A percentile compares a stretch with the other conserved stretches of the same genome.
These are phyloP conservation scores for Capsella rubella DNA, from an alignment of 441 rosid genomes.

Conservation along the genomic window DNA sequence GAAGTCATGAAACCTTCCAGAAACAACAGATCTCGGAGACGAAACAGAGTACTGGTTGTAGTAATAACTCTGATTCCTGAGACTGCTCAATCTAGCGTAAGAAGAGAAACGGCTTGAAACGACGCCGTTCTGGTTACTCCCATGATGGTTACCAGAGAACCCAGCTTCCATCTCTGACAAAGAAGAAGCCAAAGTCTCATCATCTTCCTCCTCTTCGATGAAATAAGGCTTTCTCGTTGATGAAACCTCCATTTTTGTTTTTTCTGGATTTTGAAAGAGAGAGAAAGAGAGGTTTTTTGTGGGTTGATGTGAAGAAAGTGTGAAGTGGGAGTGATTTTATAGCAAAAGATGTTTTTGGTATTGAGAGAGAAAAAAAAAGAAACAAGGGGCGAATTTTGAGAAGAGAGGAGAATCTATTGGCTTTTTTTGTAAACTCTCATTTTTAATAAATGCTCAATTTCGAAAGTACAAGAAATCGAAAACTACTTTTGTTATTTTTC, in stretches of 20 bases:
- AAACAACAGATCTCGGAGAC: conserved; percentile 45
- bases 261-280: neutral
- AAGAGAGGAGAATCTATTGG: conserved; percentile 35
- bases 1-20: conserved; percentile 47
- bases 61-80: conserved; percentile 33
- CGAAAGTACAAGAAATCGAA: conserved; percentile 36
- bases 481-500: conserved; percentile 36
- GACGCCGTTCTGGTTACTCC: conserved; percentile 21
- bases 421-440: conserved; percentile 22
- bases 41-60: conserved; percentile 39
- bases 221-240: conserved; percentile 36
- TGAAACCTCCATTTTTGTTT: conserved; percentile 39
- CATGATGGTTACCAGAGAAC: conserved; percentile 18
- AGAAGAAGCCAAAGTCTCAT: conserved; percentile 33
- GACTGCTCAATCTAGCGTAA: conserved; percentile 36
- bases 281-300: neutral
- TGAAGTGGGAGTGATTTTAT: conserved; percentile 39
- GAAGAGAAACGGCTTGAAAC: conserved; percentile 35
- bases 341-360: conserved; percentile 23
- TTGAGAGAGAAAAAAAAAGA: conserved; percentile 20
- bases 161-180: conserved; percentile 48
- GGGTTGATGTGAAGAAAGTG: conserved; percentile 29
- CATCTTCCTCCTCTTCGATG: conserved; percentile 40
- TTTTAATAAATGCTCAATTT: conserved; percentile 11
- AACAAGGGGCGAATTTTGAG: conserved; percentile 44